Evolutionary conservation across 2,329 filamentous ascomycete genomes (phyloP), one percentile per base, ranked within the genome.

Genomic region (Fusarium sp.): DNA sequence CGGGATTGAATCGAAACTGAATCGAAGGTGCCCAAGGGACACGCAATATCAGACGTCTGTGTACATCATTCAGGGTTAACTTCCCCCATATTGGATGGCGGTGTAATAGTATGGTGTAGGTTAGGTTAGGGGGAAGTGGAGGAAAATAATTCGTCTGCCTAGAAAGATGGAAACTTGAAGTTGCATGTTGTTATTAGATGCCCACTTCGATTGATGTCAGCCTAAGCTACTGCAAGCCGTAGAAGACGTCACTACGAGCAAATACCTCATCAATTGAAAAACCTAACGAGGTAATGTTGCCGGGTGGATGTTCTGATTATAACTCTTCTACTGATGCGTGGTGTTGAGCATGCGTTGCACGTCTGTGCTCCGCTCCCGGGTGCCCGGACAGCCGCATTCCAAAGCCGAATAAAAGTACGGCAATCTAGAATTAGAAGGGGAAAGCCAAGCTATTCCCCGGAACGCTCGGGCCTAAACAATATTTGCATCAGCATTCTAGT

Each of bases 71-170:
- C 52, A 58, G 31, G 45, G 10, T 31, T 31, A 31, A 31, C 28
- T 31, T 13, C 28, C 10, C 28, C 28, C 10, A 11, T 31, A 58
- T 44, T 56, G 56, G 60, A 56, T 57, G 66, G 66, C 66, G 66
- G 68, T 71, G 68, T 57, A 61, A 11, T 11, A 11, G 28, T 13
- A 31, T 24, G 18, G 9, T 40, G 18, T 18, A 57, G 31, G 38
- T 42, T 42, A 42, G 51, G 33, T 44, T 44, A 10, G 34, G 26
- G 31, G 24, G 48, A 53, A 22, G 50, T 51, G 55, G 46, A 53
- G 54, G 43, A 38, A 53, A 43, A 68, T 52, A 72, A 74, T 71
- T 54, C 44, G 56, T 74, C 72, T 74, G 72, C 72, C 72, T 73
- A 66, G 51, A 60, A 51, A 63, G 51, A 68, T 72, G 54, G 59